Base-by-base conservation (phyloP, 2,329 filamentous ascomycete genomes). In the Monilinia polystroma region DNA sequence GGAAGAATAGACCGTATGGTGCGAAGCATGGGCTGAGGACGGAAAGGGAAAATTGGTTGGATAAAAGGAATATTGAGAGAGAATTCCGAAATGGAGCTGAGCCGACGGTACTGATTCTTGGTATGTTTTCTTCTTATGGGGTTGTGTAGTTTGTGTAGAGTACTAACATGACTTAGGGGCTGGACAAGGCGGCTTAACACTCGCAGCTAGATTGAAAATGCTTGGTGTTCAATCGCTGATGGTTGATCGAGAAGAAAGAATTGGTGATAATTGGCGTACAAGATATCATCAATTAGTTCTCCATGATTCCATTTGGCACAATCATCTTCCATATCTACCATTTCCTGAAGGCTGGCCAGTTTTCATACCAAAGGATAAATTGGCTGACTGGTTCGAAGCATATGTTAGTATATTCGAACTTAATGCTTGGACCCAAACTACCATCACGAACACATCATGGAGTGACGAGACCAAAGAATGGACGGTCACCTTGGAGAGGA, bases 311-410 rank as follows among this genome's bases (percentile, higher is more conserved):
- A 84, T 90, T 2, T 71, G 73, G 79, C 84, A 81, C 67, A 82
- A 84, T 68, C 84, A 87, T 73, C 78, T 90, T 77, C 85, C 89
- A 0, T 91, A 89, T 73, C 70, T 91, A 4, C 78, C 80, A 0
- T 91, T 90, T 73, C 89, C 88, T 0, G 73, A 81, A 0, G 81
- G 81, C 60, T 91, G 88, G 88, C 88, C 88, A 3, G 78, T 89
- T 23, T 91, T 89, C 75, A 89, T 87, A 0, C 87, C 88, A 5
- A 90, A 90, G 72, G 88, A 91, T 75, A 91, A 91, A 73, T 78
- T 90, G 0, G 89, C 81, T 1, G 85, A 90, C 58, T 91, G 86
- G 78, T 86, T 91, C 67, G 87, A 90, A 71, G 78, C 83, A 0
- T 91, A 91, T 70, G 88, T 83, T 1, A 82, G 79, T 11, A 76